Base-by-base conservation (phyloP, 2,329 filamentous ascomycete species). In the Fusarium sp. region DNA sequence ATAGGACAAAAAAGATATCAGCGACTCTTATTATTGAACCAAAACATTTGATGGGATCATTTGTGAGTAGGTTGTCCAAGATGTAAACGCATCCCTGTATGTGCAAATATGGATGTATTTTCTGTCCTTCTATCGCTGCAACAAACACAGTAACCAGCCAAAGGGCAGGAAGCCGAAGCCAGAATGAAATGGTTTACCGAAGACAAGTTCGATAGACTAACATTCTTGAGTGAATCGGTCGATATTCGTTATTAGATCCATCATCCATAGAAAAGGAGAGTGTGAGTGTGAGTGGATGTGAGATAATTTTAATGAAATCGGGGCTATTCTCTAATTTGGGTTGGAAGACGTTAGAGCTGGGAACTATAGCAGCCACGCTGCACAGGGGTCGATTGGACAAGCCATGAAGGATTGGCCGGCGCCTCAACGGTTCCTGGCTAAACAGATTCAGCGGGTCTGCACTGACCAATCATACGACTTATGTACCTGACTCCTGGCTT, bases 361-460 rank as follows among this genome's bases (percentile, higher is more conserved):
- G 60, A 69, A 58, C 64, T 55, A 58, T 57, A 41, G 33, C 49
- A 66, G 62, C 62, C 46, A 63, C 59, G 31, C 45, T 56, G 56
- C 19, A 33, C 38, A 48, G 60, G 59, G 46, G 56, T 46, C 45
- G 10, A 52, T 54, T 52, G 54, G 58, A 51, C 31, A 55, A 73
- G 63, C 42, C 66, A 46, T 38, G 18, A 27, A 12, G 54, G 63
- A 75, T 75, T 75, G 74, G 74, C 29, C 42, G 49, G 42, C 44
- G 38, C 38, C 35, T 48, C 46, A 64, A 64, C 70, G 67, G 77
- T 78, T 78, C 76, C 77, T 78, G 78, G 72, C 70, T 77, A 76
- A 66, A 44, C 38, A 75, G 61, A 70, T 68, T 69, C 60, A 54
- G 56, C 42, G 68, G 46, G 46, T n/a, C n/a, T 14, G 4, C 1